phyloP scores from a whole-genome alignment of 495 filamentous ascomycete species.

The Tuber indicum region DNA sequence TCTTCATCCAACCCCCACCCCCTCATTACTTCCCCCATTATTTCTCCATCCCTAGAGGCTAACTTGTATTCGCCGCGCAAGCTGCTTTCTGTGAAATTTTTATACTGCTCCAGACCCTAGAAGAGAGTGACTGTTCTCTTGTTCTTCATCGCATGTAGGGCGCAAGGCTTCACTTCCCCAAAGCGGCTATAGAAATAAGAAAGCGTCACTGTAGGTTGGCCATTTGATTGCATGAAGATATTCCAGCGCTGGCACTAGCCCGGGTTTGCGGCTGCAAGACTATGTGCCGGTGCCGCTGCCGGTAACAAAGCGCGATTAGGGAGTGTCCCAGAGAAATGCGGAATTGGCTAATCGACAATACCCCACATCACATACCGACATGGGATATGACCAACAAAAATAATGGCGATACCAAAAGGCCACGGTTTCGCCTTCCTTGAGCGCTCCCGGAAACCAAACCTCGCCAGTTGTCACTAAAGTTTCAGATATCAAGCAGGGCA shows the following conservation, averaged over 20 bases:
- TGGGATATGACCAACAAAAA: constrained; percentile 1
- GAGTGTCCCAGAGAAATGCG: neutral
- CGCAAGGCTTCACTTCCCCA: neutral
- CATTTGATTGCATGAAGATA: neutral
- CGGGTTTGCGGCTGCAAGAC: neutral
- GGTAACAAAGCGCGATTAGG: neutral
- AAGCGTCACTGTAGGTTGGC: neutral
- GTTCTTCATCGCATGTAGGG: neutral
- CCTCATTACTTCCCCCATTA: neutral
- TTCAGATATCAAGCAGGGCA: neutral
- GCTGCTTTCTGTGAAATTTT: neutral
- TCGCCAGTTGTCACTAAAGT: neutral
- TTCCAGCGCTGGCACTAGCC: neutral
- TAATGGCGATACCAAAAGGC: neutral
- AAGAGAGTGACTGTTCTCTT: neutral
- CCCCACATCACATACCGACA: neutral
- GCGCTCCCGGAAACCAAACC: neutral
- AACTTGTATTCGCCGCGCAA: neutral
- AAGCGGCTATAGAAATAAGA: neutral
- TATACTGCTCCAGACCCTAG: neutral
- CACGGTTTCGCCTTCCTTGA: neutral
- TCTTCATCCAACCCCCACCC: neutral
- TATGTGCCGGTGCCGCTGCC: neutral
- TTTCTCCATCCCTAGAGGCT: neutral
- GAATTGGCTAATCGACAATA: neutral